Evolutionary conservation across 176 grass and related monocot genomes (phyloP), one percentile per base, ranked within the genome.

Genomic region (Leersia perrieri): DNA sequence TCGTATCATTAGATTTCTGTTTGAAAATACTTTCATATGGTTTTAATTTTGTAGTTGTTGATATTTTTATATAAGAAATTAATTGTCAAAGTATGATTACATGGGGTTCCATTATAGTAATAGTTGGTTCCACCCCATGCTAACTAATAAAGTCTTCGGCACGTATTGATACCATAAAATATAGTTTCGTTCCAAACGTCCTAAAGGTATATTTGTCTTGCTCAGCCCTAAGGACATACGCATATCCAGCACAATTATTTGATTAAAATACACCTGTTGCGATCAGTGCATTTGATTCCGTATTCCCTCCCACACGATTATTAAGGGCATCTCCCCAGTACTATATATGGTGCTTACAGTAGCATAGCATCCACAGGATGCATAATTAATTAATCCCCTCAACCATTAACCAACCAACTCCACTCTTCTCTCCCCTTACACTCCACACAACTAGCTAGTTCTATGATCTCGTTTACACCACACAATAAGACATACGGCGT

Each of bases 261-360:
- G 60, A 38, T 55, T 86, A 66, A 80, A 86, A 80, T 66, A 86
- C 3, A 22, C 76, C 12, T 39, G 41, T 55, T 25, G 8, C 26
- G 26, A 72, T 32, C 60, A 57, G 42, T 73, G 76, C 33, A 20
- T 66, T 86, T 86, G 84, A 86, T 86, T 86, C 84, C 76, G 80
- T 86, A 86, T 86, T 86, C 84, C 65, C 76, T 57, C 84, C 76
- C 67, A 26, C 25, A 26, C 7, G 8, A 66, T 80, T 79, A 79
- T 73, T 73, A 26, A 80, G 33, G 58, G 66, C 39, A 35, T 44
- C 14, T 20, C 14, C 58, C 57, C 44, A 42, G 76, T 80, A 80
- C 42, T 13, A 38, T 72, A 72, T 72, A 41, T 80, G 65, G 60
- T 57, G 58, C n/a, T 66, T 51, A 41, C 33, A 73, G 68, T 78